phyloP scores from a whole-genome alignment of 2,329 filamentous ascomycete genomes.

The Phaeophleospora eucalypticola region DNA sequence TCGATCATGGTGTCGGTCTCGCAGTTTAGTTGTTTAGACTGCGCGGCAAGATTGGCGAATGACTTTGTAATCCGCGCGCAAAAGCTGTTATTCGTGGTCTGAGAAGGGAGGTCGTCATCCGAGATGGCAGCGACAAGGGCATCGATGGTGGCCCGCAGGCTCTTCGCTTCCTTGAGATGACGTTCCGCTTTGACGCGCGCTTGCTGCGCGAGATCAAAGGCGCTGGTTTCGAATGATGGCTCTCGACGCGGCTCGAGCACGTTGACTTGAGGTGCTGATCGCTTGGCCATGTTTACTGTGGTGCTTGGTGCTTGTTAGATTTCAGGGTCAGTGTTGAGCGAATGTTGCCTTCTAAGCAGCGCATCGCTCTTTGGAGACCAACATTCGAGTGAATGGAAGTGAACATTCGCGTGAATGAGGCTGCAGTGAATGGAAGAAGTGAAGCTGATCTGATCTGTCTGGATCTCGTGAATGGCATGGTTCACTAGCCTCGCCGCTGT shows the following conservation, averaged over 20 bases:
- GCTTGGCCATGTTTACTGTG: neutral
- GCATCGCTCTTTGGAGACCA: too few relatives aligned
- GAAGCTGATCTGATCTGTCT: neutral
- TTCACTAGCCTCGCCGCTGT: neutral
- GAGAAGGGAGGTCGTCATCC: neutral
- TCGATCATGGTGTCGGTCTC: neutral
- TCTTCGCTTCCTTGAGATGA: neutral
- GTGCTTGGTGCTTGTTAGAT: neutral
- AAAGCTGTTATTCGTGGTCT: neutral
- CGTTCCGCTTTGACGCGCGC: neutral
- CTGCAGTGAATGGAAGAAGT: neutral
- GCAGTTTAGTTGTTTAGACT: neutral
- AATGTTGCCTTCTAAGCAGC: too few relatives aligned
- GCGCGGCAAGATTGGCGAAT: neutral
- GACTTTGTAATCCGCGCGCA: neutral
- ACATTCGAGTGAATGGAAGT: too few relatives aligned
- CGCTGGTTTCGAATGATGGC: neutral
- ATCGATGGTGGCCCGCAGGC: neutral
- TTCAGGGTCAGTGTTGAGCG: too few relatives aligned
- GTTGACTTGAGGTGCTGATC: too few relatives aligned
- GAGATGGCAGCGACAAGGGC: neutral
- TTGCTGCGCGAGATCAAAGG: neutral
- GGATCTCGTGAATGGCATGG: neutral
- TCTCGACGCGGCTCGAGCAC: neutral
- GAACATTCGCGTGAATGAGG: too few relatives aligned